These are phyloP conservation scores for Dothideomycetes sp. DNA, from an alignment of 2,329 filamentous ascomycete genomes.

Conservation along the genomic window DNA sequence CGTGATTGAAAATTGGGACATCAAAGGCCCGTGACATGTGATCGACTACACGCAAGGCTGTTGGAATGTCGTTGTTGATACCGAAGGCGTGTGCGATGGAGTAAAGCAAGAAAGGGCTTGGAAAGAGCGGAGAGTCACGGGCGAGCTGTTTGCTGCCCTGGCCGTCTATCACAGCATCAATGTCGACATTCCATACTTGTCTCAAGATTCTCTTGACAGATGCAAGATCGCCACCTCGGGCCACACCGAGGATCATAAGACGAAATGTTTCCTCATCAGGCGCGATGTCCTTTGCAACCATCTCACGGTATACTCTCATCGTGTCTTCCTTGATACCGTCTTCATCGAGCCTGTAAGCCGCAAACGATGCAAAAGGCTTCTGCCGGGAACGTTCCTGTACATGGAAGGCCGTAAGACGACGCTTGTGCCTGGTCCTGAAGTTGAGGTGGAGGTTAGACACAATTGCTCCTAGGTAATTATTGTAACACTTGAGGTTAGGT, in stretches of 20 bases:
- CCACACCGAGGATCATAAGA: slow-evolving; percentile 44
- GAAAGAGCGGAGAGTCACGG: slow-evolving; percentile 47
- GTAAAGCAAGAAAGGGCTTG: slow-evolving; percentile 50
- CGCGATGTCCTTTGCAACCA: slow-evolving; percentile 35
- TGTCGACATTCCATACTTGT: slow-evolving; percentile 47
- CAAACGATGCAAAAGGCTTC: slow-evolving; percentile 1
- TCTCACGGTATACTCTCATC: slow-evolving; percentile 37
- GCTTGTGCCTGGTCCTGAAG: slow-evolving; percentile 32
- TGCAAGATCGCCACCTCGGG: slow-evolving; percentile 42
- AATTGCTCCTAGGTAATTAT: slow-evolving; percentile 43
- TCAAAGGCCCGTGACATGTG: slow-evolving; percentile 52
- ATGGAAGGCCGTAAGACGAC: slow-evolving; percentile 29
- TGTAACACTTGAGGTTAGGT: slow-evolving; percentile 46
- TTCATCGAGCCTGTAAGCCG: slow-evolving; percentile 22
- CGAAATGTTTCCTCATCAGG: slow-evolving; percentile 46
- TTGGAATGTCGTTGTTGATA: slow-evolving; percentile 53
- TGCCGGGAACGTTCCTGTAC: slow-evolving; percentile 16
- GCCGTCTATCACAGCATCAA: slow-evolving; percentile 31
- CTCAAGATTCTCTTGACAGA: slow-evolving; percentile 41
- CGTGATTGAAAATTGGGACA: slow-evolving; percentile 45
- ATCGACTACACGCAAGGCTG: slow-evolving; percentile 52
- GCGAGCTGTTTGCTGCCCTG: slow-evolving; percentile 17
- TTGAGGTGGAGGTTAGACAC: slow-evolving; percentile 33
- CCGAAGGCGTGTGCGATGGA: slow-evolving; percentile 61
- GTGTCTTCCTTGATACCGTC: slow-evolving; percentile 23